Conservation (phyloP, 164 flowering plant genomes). For the Dillenia suffruticosa region DNA sequence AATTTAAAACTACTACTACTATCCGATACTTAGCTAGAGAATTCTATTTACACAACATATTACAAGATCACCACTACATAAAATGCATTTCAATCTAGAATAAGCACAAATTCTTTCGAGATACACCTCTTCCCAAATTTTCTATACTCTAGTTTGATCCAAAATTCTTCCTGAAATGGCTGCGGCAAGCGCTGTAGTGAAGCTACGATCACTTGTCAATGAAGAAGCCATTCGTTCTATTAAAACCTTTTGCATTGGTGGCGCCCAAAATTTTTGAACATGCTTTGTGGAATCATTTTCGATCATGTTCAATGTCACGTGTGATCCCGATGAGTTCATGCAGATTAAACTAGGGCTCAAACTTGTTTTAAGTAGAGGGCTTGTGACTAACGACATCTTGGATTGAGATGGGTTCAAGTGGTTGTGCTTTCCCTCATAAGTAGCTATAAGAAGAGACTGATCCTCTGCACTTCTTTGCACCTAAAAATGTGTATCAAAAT, state of each 20-base stretch:
- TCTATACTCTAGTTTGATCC: conserved; percentile 7
- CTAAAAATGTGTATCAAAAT: conserved; percentile 16
- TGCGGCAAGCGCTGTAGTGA: conserved; percentile 55
- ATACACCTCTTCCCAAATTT: no score
- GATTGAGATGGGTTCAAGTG: no score
- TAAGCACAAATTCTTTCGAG: no score
- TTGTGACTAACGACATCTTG: no score
- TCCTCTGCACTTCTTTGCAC: conserved; percentile 65
- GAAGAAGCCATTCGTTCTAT: conserved; percentile 45
- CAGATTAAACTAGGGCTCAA: conserved; percentile 20
- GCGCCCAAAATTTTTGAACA: conserved; percentile 6
- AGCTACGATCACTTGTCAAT: conserved; percentile 50
- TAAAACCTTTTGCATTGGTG: conserved; percentile 28
- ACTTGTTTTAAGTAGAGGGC: neutral
- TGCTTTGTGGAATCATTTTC: neutral
- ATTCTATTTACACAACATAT: no score
- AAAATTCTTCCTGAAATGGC: conserved; percentile 49
- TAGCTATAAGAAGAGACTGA: conserved; percentile 47
- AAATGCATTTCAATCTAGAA: no score
- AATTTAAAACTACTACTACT: no score
- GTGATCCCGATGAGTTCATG: conserved; percentile 12
- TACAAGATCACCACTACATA: neutral
- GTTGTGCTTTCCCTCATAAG: conserved; percentile 32
- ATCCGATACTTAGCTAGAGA: no score
- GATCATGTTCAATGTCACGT: conserved; percentile 45